Base-by-base conservation (phyloP, 2,329 filamentous ascomycete genomes). In the Dothideomycetes sp. region DNA sequence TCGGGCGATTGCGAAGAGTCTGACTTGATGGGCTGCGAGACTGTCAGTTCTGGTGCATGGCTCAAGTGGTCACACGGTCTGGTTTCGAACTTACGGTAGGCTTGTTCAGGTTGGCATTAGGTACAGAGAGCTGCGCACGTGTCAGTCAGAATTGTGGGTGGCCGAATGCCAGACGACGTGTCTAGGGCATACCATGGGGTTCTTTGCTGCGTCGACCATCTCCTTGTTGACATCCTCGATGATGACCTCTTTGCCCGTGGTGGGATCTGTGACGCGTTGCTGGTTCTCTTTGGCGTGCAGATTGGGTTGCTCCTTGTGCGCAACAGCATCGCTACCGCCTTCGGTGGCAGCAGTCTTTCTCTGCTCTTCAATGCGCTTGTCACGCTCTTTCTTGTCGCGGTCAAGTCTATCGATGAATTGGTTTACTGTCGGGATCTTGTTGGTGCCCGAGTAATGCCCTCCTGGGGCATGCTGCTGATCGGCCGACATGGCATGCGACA, bases 51-150 rank as follows among this genome's bases (percentile, higher is more conserved):
- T 35, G 18, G 10, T 18, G 16, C 4, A n/a, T 11, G 18, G n/a
- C 6, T 2, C 13, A 13, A 27, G 9, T 4, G 11, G 16, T 20
- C 5, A 9, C 24, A 33, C 10, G 27, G 5, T 13, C 3, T n/a
- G 7, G 12, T 20, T 16, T 19, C 41, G 22, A 16, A 58, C 67
- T 51, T 57, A 73, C 71, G 3, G 84, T 82, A 3, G 76, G 67
- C 57, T 83, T 88, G 47, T 79, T 76, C 2, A 96, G 64, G 53
- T 94, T 95, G 29, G 85, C 84, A 60, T 95, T 96, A 13, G 89
- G 89, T 1, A 96, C 76, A 2, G 83, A 85, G 11, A 95, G 62
- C 76, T 85, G 51, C 15, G 17, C 32, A n/a, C 20, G 32, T 33
- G 41, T 44, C 34, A 44, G 41, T 22, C 22, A 15, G 5, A 6